phyloP scores from a whole-genome alignment of 345 rosid species.

The Rhizophora apiculata region DNA sequence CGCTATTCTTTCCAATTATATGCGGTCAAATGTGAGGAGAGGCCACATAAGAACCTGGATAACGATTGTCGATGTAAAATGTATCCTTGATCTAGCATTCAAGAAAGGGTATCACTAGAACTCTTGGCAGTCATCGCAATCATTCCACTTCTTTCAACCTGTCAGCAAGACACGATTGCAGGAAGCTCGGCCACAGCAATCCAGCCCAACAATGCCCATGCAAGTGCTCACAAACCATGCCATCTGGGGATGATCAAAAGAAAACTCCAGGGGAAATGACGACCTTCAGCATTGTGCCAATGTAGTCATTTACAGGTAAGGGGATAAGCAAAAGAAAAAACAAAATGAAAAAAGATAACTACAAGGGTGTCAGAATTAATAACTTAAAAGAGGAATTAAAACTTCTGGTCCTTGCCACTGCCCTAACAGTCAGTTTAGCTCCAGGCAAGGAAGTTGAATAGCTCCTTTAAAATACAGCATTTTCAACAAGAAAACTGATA shows the following conservation, averaged over 20 bases:
- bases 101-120: too few relatives aligned
- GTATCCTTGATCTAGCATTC: too few relatives aligned
- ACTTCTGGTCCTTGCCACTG: conserved; percentile 6
- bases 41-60: too few relatives aligned
- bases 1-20: too few relatives aligned
- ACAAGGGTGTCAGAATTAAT: conserved; percentile 14
- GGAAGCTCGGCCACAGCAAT: too few relatives aligned
- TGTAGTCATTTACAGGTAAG: conserved; percentile 14
- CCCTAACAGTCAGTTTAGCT: conserved; percentile 8
- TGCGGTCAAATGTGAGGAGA: too few relatives aligned
- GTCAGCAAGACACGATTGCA: too few relatives aligned
- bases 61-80: too few relatives aligned
- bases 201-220: too few relatives aligned
- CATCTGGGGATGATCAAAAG: neutral
- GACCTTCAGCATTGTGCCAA: neutral
- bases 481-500: neutral
- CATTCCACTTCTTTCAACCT: too few relatives aligned
- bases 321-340: too few relatives aligned
- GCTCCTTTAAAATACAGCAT: conserved; percentile 8
- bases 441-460: conserved; percentile 8
- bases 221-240: neutral
- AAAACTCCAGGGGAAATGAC: neutral
- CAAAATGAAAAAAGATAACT: neutral
- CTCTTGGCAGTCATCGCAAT: too few relatives aligned
- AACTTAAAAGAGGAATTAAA: neutral